A percentile compares a stretch with the other conserved stretches of the same genome.
These are phyloP conservation scores for Pleurotus pulmonarius DNA, from an alignment of 768 basidiomycete species.

Conservation along the genomic window DNA sequence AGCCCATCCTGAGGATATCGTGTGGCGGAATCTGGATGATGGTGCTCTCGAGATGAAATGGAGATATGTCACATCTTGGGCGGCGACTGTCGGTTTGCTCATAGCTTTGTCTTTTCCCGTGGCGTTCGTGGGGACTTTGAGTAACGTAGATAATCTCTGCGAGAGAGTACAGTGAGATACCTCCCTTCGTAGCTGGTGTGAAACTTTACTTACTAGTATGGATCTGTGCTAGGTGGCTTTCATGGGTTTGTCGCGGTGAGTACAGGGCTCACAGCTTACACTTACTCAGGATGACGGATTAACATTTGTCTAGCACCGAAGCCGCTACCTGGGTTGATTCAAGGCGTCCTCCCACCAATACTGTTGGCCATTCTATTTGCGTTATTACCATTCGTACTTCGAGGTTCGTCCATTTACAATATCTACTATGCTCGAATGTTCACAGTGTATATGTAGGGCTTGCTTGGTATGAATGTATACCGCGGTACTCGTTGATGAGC, in stretches of 20 bases:
- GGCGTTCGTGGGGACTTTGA: slow-evolving; percentile 60
- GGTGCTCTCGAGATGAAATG: slow-evolving; percentile 48
- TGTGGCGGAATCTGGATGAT: slow-evolving; percentile 55
- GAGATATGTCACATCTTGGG: slow-evolving; percentile 52
- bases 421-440: background rate
- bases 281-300: background rate
- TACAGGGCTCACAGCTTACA: background rate
- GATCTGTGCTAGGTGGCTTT: slow-evolving; percentile 43
- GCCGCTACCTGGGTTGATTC: slow-evolving; percentile 48
- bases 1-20: slow-evolving; percentile 47
- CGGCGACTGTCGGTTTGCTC: slow-evolving; percentile 55
- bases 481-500: slow-evolving; percentile 63
- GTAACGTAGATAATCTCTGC: slow-evolving; percentile 55
- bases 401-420: slow-evolving; percentile 33
- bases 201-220: background rate
- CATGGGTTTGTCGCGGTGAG: slow-evolving; percentile 47
- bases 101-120: slow-evolving; percentile 65
- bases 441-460: slow-evolving; percentile 30
- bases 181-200: background rate
- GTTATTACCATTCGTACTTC: slow-evolving; percentile 53
- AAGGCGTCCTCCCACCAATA: slow-evolving; percentile 64
- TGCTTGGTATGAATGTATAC: slow-evolving; percentile 70
- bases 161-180: slow-evolving; percentile 35
- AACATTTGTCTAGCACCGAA: slow-evolving; percentile 23
- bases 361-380: slow-evolving; percentile 61